Evolutionary conservation across 1,284 basidiomycete genomes (phyloP).

Genomic region (Gomphus bonarii): DNA sequence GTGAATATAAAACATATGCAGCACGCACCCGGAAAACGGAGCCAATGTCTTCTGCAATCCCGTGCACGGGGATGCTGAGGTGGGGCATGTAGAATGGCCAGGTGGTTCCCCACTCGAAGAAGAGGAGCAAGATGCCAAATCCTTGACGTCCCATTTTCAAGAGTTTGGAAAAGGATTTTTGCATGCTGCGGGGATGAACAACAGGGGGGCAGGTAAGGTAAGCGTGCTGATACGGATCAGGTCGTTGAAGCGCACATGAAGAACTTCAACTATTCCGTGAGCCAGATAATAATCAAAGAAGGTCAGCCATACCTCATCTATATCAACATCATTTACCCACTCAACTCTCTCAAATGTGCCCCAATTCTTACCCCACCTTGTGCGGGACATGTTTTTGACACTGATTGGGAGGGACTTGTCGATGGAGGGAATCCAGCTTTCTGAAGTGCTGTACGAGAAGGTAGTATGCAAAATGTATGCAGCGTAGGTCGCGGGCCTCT

Average conservation of each 20-base stretch:
- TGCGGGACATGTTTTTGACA: constrained; percentile 17
- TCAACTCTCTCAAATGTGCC: constrained; percentile 20
- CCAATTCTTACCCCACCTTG: constrained; percentile 22
- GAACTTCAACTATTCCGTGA: background rate
- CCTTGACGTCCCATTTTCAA: constrained; percentile 12
- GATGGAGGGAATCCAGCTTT: constrained; percentile 18
- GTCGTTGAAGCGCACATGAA: background rate
- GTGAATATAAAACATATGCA: background rate
- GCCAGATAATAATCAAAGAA: background rate
- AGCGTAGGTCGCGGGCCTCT: constrained; percentile 16
- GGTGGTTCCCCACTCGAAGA: constrained; percentile 24
- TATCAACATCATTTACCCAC: constrained; percentile 20
- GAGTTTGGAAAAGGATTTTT: no score
- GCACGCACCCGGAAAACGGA: background rate
- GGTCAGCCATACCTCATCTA: constrained; percentile 11
- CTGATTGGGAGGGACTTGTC: constrained; percentile 17
- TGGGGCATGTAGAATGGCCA: constrained; percentile 19
- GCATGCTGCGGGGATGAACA: no score
- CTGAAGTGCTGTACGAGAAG: constrained; percentile 20
- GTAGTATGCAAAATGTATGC: constrained; percentile 20
- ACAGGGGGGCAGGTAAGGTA: background rate
- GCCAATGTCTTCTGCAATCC: background rate
- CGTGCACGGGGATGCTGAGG: background rate
- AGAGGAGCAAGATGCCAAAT: constrained; percentile 19
- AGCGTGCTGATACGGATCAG: background rate